Percentiles rank a stretch among this genome's conserved stretches.
Conservation (phyloP, 2,329 filamentous ascomycete species). For the Aspergillus caelatus region DNA sequence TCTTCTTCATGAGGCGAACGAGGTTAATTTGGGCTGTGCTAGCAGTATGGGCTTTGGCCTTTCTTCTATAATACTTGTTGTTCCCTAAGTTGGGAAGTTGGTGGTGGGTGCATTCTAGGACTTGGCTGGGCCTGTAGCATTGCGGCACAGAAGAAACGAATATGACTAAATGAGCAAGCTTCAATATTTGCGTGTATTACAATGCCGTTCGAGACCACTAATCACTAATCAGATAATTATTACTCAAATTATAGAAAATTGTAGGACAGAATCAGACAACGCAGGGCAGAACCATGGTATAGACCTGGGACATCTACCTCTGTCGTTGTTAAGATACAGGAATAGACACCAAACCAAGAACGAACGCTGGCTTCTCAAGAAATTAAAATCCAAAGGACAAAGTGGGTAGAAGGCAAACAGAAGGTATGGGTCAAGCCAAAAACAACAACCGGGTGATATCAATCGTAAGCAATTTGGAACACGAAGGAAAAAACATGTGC, state of each 20-base stretch:
- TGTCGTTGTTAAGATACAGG: neutral
- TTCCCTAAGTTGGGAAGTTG: neutral
- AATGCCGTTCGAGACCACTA: neutral
- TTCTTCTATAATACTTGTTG: neutral
- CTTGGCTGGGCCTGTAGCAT: neutral
- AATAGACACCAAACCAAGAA: neutral
- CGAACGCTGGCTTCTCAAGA: slow-evolving; percentile 1
- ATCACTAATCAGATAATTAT: neutral
- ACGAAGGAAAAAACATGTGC: slow-evolving; percentile 1
- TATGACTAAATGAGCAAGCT: neutral
- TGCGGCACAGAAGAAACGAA: neutral
- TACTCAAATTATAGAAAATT: neutral
- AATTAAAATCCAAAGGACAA: neutral
- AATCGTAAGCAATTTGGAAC: slow-evolving; percentile 3
- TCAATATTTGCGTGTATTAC: neutral
- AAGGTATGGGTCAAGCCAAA: slow-evolving; percentile 19
- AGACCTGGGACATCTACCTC: neutral
- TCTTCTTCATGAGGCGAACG: neutral
- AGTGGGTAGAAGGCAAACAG: neutral
- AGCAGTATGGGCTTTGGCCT: neutral
- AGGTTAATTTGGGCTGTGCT: too few relatives aligned
- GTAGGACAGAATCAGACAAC: neutral
- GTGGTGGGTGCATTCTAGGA: neutral
- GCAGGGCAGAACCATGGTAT: neutral
- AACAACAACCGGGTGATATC: slow-evolving; percentile 1